phyloP scores from a whole-genome alignment of 805 yeast genomes.

The Saturnispora hagleri region DNA sequence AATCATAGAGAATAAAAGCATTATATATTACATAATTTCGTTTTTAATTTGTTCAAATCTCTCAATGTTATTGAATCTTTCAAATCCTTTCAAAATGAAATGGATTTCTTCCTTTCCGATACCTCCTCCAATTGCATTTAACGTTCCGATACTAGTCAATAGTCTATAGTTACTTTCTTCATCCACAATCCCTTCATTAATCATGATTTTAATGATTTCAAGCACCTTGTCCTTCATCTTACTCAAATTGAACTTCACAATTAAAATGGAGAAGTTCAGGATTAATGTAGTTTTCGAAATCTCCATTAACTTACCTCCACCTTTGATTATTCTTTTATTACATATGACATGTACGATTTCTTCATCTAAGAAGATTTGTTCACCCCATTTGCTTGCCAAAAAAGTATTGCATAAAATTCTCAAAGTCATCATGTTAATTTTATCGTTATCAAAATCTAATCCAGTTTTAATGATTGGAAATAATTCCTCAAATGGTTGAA shows the following conservation, averaged over 20 bases:
- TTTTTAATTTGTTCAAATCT: constrained; percentile 18
- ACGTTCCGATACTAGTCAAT: constrained; percentile 54
- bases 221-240: constrained; percentile 11
- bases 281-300: constrained; percentile 41
- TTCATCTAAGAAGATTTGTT: constrained; percentile 33
- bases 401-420: constrained; percentile 51
- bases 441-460: constrained; percentile 23
- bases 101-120: constrained; percentile 5
- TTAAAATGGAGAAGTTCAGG: constrained; percentile 38
- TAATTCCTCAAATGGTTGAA: constrained; percentile 33
- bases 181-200: constrained; percentile 18
- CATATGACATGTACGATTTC: constrained; percentile 32
- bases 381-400: constrained; percentile 38
- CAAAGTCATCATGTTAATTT: constrained; percentile 44
- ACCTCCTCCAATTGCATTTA: constrained; percentile 24
- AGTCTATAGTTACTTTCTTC: constrained; percentile 66
- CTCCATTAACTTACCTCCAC: constrained; percentile 22
- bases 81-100: constrained; percentile 9
- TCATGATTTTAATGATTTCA: constrained; percentile 4
- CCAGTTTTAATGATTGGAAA: constrained; percentile 37
- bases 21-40: constrained; percentile 11
- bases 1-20: neutral
- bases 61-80: constrained; percentile 6
- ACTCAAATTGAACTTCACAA: constrained; percentile 23
- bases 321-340: constrained; percentile 17